Percentiles rank a stretch among this genome's conserved stretches.
Evolutionary conservation across 208 protist genomes (phyloP).

Genomic region (Leishmania amazonensis): DNA sequence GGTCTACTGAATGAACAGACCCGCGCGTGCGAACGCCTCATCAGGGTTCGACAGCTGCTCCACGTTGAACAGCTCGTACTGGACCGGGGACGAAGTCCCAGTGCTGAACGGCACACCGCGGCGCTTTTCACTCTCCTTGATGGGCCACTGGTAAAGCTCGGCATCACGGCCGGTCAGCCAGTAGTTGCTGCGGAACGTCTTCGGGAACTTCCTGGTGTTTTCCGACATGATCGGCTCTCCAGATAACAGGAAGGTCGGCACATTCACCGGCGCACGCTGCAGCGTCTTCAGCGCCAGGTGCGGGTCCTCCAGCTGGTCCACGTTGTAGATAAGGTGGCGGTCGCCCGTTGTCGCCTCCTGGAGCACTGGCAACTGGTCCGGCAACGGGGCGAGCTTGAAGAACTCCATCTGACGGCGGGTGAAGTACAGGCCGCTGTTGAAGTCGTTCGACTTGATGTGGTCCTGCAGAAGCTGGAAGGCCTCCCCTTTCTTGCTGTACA

Average conservation of each 20-base stretch:
- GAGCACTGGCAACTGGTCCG: slow-evolving; percentile 60
- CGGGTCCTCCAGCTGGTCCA: slow-evolving; percentile 89
- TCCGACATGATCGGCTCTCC: slow-evolving; percentile 82
- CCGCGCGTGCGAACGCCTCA: slow-evolving; percentile 86
- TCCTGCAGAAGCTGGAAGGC: slow-evolving; percentile 56
- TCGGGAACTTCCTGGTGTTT: slow-evolving; percentile 71
- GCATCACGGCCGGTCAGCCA: slow-evolving; percentile 88
- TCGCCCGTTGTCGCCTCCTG: slow-evolving; percentile 72
- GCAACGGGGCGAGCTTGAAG: slow-evolving; percentile 79
- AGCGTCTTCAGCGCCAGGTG: slow-evolving; percentile 81
- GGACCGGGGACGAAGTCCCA: slow-evolving; percentile 47
- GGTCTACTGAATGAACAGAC: slow-evolving; percentile 72
- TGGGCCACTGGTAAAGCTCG: slow-evolving; percentile 87
- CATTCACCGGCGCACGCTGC: slow-evolving; percentile 72
- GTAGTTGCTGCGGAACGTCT: slow-evolving; percentile 83
- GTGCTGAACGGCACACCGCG: slow-evolving; percentile 71
- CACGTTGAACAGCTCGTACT: slow-evolving; percentile 88
- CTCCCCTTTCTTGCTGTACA: slow-evolving; percentile 77
- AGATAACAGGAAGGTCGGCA: slow-evolving; percentile 84
- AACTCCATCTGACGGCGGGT: slow-evolving; percentile 83
- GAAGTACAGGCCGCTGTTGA: slow-evolving; percentile 91
- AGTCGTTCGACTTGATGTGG: slow-evolving; percentile 82
- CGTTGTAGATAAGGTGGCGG: slow-evolving; percentile 86
- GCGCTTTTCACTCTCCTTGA: slow-evolving; percentile 81
- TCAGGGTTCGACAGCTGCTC: slow-evolving; percentile 89